Conservation (phyloP, 352 stramenopile species). For the Lagenidium sp. region DNA sequence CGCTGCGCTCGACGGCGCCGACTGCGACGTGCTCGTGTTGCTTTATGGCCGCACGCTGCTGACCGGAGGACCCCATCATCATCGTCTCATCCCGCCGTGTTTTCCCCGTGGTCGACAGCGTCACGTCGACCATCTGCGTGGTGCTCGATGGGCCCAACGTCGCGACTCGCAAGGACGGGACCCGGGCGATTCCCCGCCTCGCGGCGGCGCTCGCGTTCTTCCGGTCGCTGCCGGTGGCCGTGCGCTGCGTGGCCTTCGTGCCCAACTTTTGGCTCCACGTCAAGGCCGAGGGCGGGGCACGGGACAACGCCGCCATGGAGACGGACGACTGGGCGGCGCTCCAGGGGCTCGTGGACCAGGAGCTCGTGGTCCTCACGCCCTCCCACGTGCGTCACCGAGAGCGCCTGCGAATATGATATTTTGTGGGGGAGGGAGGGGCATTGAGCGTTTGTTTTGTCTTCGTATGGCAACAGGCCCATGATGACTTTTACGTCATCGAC, state of each 20-base stretch:
- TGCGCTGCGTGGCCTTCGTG: conserved; percentile 71
- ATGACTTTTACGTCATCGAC: conserved; percentile 90
- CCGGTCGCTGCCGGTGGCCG: conserved; percentile 8
- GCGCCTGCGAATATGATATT: background rate
- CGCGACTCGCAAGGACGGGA: conserved; percentile 48
- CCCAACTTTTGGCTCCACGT: conserved; percentile 77
- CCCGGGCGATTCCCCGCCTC: conserved; percentile 40
- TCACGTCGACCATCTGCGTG: conserved; percentile 25
- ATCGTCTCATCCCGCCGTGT: no score
- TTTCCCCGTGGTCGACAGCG: no score
- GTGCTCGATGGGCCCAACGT: conserved; percentile 78
- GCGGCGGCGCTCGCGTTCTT: conserved; percentile 64
- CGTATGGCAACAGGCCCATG: conserved; percentile 39
- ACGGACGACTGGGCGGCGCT: conserved; percentile 41
- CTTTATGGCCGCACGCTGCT: no score
- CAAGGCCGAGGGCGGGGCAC: conserved; percentile 23
- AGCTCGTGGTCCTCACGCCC: conserved; percentile 66
- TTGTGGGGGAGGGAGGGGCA: background rate
- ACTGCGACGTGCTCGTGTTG: no score
- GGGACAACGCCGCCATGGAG: conserved; percentile 34
- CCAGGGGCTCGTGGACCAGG: conserved; percentile 40
- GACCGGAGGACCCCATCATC: no score
- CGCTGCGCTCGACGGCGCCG: no score
- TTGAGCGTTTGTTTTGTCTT: background rate
- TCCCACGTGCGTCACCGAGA: conserved; percentile 26